phyloP scores from a whole-genome alignment of 805 yeast species.

The Hanseniaspora thailandica region DNA sequence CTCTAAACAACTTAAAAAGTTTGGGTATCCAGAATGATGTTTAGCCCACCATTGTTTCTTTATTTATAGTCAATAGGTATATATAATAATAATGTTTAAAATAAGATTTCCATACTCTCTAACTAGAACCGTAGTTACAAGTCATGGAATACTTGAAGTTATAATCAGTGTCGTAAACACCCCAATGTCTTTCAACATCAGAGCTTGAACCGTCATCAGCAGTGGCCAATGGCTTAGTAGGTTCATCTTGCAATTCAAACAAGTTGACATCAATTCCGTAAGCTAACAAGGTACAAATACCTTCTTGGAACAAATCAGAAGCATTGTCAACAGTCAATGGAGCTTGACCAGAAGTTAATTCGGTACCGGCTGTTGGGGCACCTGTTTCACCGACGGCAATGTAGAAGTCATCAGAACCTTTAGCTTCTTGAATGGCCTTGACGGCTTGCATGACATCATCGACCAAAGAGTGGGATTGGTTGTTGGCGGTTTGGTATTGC shows the following conservation, averaged over 20 bases:
- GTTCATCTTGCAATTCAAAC: conserved; percentile 91
- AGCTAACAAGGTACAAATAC: conserved; percentile 83
- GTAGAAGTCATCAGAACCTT: conserved; percentile 74
- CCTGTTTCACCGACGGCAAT: conserved; percentile 98
- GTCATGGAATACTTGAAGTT: conserved; percentile 36
- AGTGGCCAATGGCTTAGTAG: conserved; percentile 64
- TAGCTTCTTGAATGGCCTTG: conserved; percentile 71
- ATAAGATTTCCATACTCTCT: not conserved
- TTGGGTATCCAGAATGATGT: not conserved
- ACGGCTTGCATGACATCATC: conserved; percentile 97
- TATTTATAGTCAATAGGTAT: not conserved
- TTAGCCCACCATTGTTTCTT: not conserved
- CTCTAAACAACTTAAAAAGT: too few relatives aligned
- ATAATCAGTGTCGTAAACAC: conserved; percentile 55
- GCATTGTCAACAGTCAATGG: conserved; percentile 67
- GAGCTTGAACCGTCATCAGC: conserved; percentile 63
- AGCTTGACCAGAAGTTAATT: conserved; percentile 26
- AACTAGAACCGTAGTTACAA: conserved; percentile 33
- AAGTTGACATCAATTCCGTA: conserved; percentile 91
- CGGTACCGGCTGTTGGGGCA: conserved; percentile 83
- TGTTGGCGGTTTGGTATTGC: conserved; percentile 85
- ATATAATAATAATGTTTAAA: too few relatives aligned
- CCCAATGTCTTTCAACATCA: conserved; percentile 91
- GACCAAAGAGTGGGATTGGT: conserved; percentile 82
- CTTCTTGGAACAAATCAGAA: conserved; percentile 69